Evolutionary conservation across 768 basidiomycete species (phyloP).

Genomic region (Collybiopsis luxurians): DNA sequence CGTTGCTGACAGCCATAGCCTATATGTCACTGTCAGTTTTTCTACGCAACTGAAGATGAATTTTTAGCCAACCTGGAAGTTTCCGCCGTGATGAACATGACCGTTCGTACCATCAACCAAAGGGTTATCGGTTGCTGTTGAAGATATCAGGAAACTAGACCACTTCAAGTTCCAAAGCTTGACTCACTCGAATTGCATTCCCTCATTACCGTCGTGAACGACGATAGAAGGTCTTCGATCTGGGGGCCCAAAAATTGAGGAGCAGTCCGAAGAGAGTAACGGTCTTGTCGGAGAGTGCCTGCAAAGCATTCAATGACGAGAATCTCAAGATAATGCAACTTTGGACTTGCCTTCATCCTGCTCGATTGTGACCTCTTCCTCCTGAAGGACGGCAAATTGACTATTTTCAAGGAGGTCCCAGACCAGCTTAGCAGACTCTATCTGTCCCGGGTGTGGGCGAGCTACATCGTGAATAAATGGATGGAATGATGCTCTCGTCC

Average conservation of each 20-base stretch:
- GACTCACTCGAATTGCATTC: constrained; percentile 79
- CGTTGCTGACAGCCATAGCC: constrained; percentile 68
- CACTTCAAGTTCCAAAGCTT: background rate
- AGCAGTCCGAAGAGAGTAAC: constrained; percentile 65
- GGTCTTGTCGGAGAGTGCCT: constrained; percentile 68
- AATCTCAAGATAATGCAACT: too few species aligned
- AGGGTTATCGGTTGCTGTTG: constrained; percentile 80
- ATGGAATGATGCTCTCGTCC: constrained; percentile 60
- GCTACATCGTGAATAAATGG: constrained; percentile 72
- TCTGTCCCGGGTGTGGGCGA: constrained; percentile 79
- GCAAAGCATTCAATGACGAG: too few species aligned
- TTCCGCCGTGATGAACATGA: constrained; percentile 63
- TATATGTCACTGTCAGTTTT: too few species aligned
- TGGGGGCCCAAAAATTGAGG: constrained; percentile 82
- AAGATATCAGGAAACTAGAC: background rate
- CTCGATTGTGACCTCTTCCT: constrained; percentile 62
- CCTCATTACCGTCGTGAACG: constrained; percentile 54
- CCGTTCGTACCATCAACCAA: constrained; percentile 68
- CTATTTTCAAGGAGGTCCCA: constrained; percentile 59
- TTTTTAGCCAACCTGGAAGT: constrained; percentile 32
- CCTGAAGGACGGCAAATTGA: constrained; percentile 54
- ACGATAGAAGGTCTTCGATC: constrained; percentile 68
- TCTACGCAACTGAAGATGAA: too few species aligned
- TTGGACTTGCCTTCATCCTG: constrained; percentile 51
- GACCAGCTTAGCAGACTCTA: constrained; percentile 67